Evolutionary conservation across 2,329 filamentous ascomycete species (phyloP).

Genomic region (Cladosporium velox): DNA sequence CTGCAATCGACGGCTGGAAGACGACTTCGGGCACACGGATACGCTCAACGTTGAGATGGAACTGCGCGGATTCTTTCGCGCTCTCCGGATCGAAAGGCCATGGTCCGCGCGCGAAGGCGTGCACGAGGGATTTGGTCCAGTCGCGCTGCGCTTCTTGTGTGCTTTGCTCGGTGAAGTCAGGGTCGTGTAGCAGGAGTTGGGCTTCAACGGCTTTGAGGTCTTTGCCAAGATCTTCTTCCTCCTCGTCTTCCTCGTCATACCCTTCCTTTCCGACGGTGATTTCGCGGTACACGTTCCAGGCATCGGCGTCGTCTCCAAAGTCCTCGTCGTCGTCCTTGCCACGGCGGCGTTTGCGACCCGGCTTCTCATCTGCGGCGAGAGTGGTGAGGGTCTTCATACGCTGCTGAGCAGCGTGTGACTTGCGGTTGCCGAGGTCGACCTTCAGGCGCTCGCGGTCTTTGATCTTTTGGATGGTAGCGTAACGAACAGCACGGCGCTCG

Average conservation of each 20-base stretch:
- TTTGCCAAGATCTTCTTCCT: conserved; percentile 81
- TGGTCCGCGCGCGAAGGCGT: conserved; percentile 86
- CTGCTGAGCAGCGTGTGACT: conserved; percentile 92
- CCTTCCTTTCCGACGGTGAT: conserved; percentile 88
- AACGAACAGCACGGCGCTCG: conserved; percentile 73
- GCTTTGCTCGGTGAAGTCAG: conserved; percentile 85
- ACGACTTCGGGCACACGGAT: conserved; percentile 99
- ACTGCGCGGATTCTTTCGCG: conserved; percentile 78
- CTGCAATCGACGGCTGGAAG: conserved; percentile 96
- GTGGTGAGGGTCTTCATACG: conserved; percentile 98
- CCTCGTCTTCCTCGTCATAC: conserved; percentile 90
- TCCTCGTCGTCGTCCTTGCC: conserved; percentile 95
- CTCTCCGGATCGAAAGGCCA: conserved; percentile 80
- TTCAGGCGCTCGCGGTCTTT: conserved; percentile 93
- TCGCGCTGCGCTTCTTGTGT: conserved; percentile 90
- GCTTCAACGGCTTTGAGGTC: conserved; percentile 76
- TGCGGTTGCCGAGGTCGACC: conserved; percentile 92
- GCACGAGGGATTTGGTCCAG: conserved; percentile 89
- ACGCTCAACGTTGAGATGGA: conserved; percentile 98
- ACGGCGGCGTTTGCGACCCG: conserved; percentile 73
- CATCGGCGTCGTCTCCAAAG: conserved; percentile 93
- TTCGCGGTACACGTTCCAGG: conserved; percentile 90
- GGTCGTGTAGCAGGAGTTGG: conserved; percentile 83
- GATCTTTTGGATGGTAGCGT: conserved; percentile 74
- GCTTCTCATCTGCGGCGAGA: conserved; percentile 83